Evolutionary conservation across 805 yeast species (phyloP).

Genomic region (Tetrapisispora iriomotensis): DNA sequence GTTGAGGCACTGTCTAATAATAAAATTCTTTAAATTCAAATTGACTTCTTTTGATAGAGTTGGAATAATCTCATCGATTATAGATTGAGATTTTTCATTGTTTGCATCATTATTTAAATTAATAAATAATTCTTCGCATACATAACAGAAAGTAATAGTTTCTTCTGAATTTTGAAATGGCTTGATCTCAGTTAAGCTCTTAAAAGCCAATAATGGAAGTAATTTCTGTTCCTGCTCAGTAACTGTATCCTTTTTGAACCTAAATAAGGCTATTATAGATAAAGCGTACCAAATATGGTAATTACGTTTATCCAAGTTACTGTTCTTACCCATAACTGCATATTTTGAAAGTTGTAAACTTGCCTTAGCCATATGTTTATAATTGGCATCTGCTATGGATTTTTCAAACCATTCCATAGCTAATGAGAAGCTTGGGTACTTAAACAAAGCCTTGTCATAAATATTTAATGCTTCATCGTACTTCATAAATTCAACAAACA

Average conservation of each 20-base stretch:
- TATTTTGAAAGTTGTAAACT: slow-evolving; percentile 33
- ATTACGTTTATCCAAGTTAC: slow-evolving; percentile 15
- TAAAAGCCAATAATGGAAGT: slow-evolving; percentile 51
- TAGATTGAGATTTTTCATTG: slow-evolving; percentile 24
- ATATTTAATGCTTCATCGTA: slow-evolving; percentile 36
- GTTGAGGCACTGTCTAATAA: slow-evolving; percentile 38
- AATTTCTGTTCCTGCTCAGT: slow-evolving; percentile 39
- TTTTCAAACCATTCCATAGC: slow-evolving; percentile 49
- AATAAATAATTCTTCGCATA: slow-evolving; percentile 32
- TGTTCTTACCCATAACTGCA: neutral
- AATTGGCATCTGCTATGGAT: slow-evolving; percentile 39
- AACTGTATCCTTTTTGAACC: slow-evolving; percentile 29
- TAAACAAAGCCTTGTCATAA: slow-evolving; percentile 49
- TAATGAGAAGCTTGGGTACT: slow-evolving; percentile 42
- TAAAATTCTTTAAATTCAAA: slow-evolving; percentile 51
- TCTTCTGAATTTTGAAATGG: slow-evolving; percentile 59
- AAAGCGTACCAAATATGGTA: slow-evolving; percentile 49
- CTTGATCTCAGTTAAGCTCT: slow-evolving; percentile 41
- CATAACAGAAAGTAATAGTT: slow-evolving; percentile 44
- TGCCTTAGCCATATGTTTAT: slow-evolving; percentile 44
- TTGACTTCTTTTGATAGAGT: slow-evolving; percentile 33
- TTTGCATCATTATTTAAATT: slow-evolving; percentile 15
- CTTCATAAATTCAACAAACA: slow-evolving; percentile 34
- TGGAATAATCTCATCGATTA: slow-evolving; percentile 29
- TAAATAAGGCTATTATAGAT: slow-evolving; percentile 34